Base-by-base conservation (phyloP, 768 basidiomycete genomes). In the Mycena pura region DNA sequence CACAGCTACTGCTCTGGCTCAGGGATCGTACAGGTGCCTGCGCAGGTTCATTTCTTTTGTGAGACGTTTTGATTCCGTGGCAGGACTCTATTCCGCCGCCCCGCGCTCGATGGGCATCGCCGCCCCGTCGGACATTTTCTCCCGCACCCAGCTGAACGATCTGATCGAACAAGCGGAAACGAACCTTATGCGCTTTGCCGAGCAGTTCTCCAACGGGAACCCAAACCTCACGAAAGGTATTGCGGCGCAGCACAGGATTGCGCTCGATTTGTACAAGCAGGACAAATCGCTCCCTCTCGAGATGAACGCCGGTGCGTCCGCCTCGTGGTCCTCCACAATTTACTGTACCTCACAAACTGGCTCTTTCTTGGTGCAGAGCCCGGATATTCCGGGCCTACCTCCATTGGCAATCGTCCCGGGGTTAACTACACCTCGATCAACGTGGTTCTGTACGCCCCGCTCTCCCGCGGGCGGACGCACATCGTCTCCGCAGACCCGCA, bases 381-480 rank as follows among this genome's bases (percentile, higher is more conserved):
- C 4, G 76, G 76, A 2, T 77, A 75, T 44, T 68, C 72, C 0
- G 76, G 74, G 6, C 70, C 76, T 1, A 72, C 69, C 10, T 31
- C 58, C 5, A 64, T 67, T 55, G 39, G 6, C 6, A 49, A 56
- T 8, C 70, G 74, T 3, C 74, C 74, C 15, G 56, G 36, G n/a
- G 55, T 58, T 5, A 75, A 74, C 43, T 77, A 68, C 57, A 73
- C 76, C 0, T 60, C 76, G 2, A 67, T 77, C 41, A 75, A 72
- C 56, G 69, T 76, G 13, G 70, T 77, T 15, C 54, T 76, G 7
- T 73, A 73, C 45, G 68, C 65, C 15, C 80, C 81, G 1, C 71
- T 80, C 48, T 79, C 81, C 25, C 76, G 83, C 24, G 84, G 84
- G 17, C 73, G 75, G 7, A 76, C 84, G 22, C 76, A 81, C 44